These are phyloP conservation scores for Diaporthe helianthi DNA, from an alignment of 2,329 filamentous ascomycete species.

Conservation along the genomic window DNA sequence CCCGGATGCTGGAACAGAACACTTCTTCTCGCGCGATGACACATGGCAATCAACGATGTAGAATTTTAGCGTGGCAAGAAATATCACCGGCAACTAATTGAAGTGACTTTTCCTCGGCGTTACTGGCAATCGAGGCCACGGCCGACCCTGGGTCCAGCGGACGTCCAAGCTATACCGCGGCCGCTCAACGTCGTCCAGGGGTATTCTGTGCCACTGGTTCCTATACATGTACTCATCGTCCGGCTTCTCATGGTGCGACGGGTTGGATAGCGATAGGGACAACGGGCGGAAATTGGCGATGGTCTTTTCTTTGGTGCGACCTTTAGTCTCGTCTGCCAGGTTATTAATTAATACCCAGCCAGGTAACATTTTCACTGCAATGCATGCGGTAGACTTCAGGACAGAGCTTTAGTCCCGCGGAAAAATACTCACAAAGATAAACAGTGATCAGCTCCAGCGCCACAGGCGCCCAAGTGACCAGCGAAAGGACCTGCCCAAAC, in stretches of 20 bases:
- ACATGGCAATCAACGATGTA: background rate
- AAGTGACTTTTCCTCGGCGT: slow-evolving; percentile 16
- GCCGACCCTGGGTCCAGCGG: background rate
- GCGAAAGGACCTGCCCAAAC: slow-evolving; percentile 43
- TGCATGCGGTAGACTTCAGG: too few relatives aligned
- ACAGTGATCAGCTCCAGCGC: slow-evolving; percentile 40
- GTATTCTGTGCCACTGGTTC: background rate
- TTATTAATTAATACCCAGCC: too few relatives aligned
- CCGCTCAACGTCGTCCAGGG: slow-evolving; percentile 11
- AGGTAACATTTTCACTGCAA: background rate
- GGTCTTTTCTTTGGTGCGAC: slow-evolving; percentile 12
- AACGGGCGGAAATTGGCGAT: background rate
- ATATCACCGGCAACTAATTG: background rate
- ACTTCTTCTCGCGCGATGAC: too few relatives aligned
- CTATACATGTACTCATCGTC: slow-evolving; percentile 7
- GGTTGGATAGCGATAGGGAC: background rate
- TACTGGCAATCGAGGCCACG: slow-evolving; percentile 4
- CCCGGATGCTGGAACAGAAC: background rate
- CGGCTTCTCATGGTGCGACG: background rate
- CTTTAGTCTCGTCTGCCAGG: background rate
- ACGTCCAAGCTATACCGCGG: slow-evolving; percentile 12
- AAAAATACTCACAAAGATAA: slow-evolving; percentile 39
- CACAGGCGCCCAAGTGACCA: slow-evolving; percentile 43
- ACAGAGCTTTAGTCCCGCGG: background rate
- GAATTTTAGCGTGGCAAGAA: background rate